Conservation (phyloP, 2,329 filamentous ascomycete species). For the Neodidymelliopsis sp. region DNA sequence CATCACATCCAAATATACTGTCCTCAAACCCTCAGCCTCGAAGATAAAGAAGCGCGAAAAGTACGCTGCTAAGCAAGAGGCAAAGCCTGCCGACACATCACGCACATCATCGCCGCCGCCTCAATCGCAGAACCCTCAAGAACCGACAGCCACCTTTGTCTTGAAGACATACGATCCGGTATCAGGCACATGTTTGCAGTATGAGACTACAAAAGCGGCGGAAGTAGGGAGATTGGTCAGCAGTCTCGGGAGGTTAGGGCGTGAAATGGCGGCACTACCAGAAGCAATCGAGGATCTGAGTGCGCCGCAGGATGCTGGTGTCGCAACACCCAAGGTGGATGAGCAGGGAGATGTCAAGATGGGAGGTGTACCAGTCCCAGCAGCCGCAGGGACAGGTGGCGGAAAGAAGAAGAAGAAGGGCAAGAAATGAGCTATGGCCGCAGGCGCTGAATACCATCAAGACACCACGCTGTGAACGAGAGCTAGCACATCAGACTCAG, state of each 20-base stretch:
- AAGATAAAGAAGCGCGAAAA: slow-evolving; percentile 46
- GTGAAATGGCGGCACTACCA: slow-evolving; percentile 62
- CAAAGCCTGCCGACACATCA: slow-evolving; percentile 32
- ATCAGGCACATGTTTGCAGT: slow-evolving; percentile 85
- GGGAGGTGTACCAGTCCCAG: slow-evolving; percentile 34
- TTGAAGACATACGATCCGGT: slow-evolving; percentile 89
- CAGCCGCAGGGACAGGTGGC: slow-evolving; percentile 43
- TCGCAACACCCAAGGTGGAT: slow-evolving; percentile 45
- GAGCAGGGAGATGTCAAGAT: slow-evolving; percentile 39
- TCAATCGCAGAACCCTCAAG: slow-evolving; percentile 33
- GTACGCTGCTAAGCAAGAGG: slow-evolving; percentile 39
- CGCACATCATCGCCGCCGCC: slow-evolving; percentile 42
- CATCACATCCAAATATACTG: slow-evolving; percentile 91
- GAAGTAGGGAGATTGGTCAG: slow-evolving; percentile 86
- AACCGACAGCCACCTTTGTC: slow-evolving; percentile 68
- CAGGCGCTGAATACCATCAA: not conserved
- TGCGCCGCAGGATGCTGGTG: slow-evolving; percentile 33
- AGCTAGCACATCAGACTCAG: not conserved
- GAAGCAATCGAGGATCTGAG: slow-evolving; percentile 51
- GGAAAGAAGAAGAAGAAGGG: slow-evolving; percentile 61
- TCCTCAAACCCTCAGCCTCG: slow-evolving; percentile 57
- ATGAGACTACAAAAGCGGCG: slow-evolving; percentile 87
- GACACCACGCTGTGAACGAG: not conserved
- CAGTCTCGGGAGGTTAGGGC: slow-evolving; percentile 77
- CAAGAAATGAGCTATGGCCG: slow-evolving; percentile 54